Evolutionary conservation across 352 stramenopile species (phyloP).

Genomic region (Globisporangium solare): DNA sequence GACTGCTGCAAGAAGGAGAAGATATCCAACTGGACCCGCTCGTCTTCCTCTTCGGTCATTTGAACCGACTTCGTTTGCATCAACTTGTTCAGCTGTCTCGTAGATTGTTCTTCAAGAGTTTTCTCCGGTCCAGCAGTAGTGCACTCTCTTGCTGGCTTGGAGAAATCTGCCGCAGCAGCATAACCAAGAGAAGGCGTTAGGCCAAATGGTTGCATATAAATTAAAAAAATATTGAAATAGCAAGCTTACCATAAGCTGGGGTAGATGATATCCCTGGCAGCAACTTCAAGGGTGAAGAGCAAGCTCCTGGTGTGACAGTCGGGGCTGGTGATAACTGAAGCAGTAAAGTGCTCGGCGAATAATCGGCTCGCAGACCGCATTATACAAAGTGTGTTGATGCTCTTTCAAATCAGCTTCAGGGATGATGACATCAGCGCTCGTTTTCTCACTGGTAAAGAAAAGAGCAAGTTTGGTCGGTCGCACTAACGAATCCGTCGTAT

Average conservation of each 20-base stretch:
- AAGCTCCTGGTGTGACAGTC: constrained; percentile 19
- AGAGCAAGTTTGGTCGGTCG: constrained; percentile 3
- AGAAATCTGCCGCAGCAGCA: constrained; percentile 28
- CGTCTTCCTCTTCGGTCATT: constrained; percentile 80
- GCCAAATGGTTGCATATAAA: background rate
- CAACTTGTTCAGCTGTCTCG: constrained; percentile 54
- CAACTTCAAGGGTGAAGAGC: constrained; percentile 53
- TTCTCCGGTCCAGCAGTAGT: constrained; percentile 10
- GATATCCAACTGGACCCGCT: constrained; percentile 74
- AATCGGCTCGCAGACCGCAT: constrained; percentile 73
- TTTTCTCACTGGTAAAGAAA: constrained; percentile 24
- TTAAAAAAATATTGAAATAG: background rate
- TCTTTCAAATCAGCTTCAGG: constrained; percentile 57
- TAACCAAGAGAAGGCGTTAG: background rate
- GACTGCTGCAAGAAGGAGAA: constrained; percentile 80
- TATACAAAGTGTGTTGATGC: constrained; percentile 68
- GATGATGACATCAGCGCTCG: constrained; percentile 21
- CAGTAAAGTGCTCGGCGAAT: constrained; percentile 67
- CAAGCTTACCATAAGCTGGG: constrained; percentile 40
- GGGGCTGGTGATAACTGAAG: constrained; percentile 50
- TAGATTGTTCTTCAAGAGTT: constrained; percentile 32
- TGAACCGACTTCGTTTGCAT: constrained; percentile 74
- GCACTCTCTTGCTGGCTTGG: constrained; percentile 13
- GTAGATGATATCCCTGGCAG: constrained; percentile 65
- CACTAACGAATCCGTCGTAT: background rate